Evolutionary conservation across 169 alveolate genomes (phyloP), one percentile per base, ranked within the genome.

Genomic region (Cryptosporidium muris): DNA sequence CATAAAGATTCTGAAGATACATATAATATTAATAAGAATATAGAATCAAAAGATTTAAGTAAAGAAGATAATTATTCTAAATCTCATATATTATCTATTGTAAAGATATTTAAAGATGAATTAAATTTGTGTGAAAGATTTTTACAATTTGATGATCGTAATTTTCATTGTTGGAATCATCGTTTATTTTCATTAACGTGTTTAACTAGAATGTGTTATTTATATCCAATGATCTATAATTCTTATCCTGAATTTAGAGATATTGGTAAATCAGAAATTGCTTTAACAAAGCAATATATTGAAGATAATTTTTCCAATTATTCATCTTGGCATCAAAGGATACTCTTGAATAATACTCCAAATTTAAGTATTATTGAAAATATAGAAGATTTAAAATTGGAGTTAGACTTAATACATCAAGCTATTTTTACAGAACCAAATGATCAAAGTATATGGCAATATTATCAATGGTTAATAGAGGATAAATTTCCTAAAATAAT

Each of bases 381-480:
- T 34, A 8, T 52, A 40, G 62, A 74, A 47, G 58, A 67, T 8
- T 56, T 58, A 45, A 54, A 43, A 11, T 58, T 37, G 34, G 85
- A 74, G 9, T 12, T 54, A 36, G 74, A 80, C 63, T 51, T 64
- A 52, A 63, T 68, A 14, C 81, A 80, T 12, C 62, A 74, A n/a
- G 90, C 90, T 8, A 48, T 67, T 9, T 88, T 38, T 45, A 88
- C 91, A 8, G 91, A 88, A 36, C 91, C 91, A 6, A 81, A 88
- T 14, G 91, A 88, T 52, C 91, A 88, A 40, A 66, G 89, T 16
- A 56, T 88, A n/a, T 88, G 91, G 91, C 89, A 81, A 47, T 88
- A 88, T 14, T 80, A 88, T 42, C 47, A 47, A 8, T 88, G 89
- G 89, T 45, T 81, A 51, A 81, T 74, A 1, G 68, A 42, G 2